Evolutionary conservation across 1,284 basidiomycete species (phyloP).

Genomic region (Rhodotorula sp.): DNA sequence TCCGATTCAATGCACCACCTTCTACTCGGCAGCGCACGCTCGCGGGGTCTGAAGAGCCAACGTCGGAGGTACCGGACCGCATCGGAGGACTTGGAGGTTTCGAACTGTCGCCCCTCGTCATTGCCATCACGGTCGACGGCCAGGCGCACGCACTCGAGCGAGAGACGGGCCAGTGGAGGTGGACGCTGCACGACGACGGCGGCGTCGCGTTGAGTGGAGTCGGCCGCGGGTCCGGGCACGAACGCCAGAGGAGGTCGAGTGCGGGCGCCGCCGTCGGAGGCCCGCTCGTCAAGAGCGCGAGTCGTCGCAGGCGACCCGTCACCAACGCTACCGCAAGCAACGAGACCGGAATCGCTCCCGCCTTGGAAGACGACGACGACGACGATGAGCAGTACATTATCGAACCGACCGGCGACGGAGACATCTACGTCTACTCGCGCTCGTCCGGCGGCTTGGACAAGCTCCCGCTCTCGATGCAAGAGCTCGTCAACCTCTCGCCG

Average conservation of each 20-base stretch:
- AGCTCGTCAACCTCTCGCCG: slow-evolving; percentile 82
- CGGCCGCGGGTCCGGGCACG: slow-evolving; percentile 28
- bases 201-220: slow-evolving; percentile 42
- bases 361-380: slow-evolving; percentile 54
- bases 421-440: slow-evolving; percentile 62
- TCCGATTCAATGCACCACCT: slow-evolving; percentile 31
- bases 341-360: slow-evolving; percentile 17
- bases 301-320: slow-evolving; percentile 4
- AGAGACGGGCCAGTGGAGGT: slow-evolving; percentile 68
- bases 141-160: slow-evolving; percentile 82
- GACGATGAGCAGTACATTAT: slow-evolving; percentile 79
- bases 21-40: not conserved
- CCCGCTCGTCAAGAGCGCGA: slow-evolving; percentile 32
- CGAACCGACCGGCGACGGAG: slow-evolving; percentile 77
- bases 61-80: too few relatives aligned
- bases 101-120: slow-evolving; percentile 69
- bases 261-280: slow-evolving; percentile 41
- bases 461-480: slow-evolving; percentile 77
- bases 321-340: not conserved
- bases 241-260: slow-evolving; percentile 47
- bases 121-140: slow-evolving; percentile 85
- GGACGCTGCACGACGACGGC: slow-evolving; percentile 70
- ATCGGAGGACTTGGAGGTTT: slow-evolving; percentile 51
- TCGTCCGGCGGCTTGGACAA: slow-evolving; percentile 58
- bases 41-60: too few relatives aligned